These are phyloP conservation scores for Colletotrichum viniferum DNA, from an alignment of 2,329 filamentous ascomycete genomes.

Conservation along the genomic window DNA sequence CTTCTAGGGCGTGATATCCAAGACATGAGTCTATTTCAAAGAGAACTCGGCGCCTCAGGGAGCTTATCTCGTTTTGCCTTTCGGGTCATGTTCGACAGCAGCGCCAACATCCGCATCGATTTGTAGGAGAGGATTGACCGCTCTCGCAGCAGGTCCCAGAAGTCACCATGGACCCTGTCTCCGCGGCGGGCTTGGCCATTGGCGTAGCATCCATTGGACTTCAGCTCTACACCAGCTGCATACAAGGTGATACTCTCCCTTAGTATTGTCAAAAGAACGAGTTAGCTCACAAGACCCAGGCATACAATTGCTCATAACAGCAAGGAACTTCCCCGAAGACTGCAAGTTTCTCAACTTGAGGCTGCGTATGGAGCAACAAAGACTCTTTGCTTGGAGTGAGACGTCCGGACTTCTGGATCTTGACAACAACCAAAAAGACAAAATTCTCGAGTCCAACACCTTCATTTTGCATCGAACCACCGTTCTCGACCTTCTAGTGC, in stretches of 20 bases:
- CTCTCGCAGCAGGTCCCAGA: neutral
- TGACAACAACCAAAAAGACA: slow-evolving; percentile 42
- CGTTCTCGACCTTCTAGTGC: slow-evolving; percentile 51
- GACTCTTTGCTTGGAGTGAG: slow-evolving; percentile 54
- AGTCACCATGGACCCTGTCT: slow-evolving; percentile 45
- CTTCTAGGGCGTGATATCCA: neutral
- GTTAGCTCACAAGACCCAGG: slow-evolving; percentile 28
- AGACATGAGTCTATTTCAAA: neutral
- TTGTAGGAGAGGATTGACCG: neutral
- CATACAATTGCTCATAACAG: slow-evolving; percentile 53
- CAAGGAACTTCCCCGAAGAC: slow-evolving; percentile 51
- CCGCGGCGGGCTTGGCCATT: slow-evolving; percentile 44
- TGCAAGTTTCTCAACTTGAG: slow-evolving; percentile 53
- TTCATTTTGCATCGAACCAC: slow-evolving; percentile 53
- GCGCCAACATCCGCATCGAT: neutral
- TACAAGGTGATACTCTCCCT: slow-evolving; percentile 37
- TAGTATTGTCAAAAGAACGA: neutral
- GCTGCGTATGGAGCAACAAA: slow-evolving; percentile 54
- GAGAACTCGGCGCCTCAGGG: neutral
- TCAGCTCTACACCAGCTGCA: slow-evolving; percentile 51
- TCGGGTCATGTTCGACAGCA: neutral
- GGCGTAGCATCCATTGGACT: slow-evolving; percentile 50
- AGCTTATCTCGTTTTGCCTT: neutral
- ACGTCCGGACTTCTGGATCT: slow-evolving; percentile 52
- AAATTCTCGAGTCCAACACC: slow-evolving; percentile 49